Percentiles rank a stretch among this genome's conserved stretches.
Evolutionary conservation across 2,329 filamentous ascomycete genomes (phyloP).

Genomic region (Magnaporthiopsis rhizophila): DNA sequence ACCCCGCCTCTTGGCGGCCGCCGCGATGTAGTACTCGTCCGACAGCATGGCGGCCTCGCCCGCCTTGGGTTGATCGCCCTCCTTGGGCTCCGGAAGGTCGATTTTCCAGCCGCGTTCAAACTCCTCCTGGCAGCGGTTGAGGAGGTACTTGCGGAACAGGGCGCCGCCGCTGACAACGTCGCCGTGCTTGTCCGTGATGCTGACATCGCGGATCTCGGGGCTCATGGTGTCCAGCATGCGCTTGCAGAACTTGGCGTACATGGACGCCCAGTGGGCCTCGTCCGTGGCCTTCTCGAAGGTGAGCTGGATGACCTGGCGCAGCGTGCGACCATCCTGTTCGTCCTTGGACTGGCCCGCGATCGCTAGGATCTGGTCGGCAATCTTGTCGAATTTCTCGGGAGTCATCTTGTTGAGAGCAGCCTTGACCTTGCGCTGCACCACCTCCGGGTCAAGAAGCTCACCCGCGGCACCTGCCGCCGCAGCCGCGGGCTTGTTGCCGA

Average conservation of each 20-base stretch:
- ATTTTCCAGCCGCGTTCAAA: slow-evolving; percentile 97
- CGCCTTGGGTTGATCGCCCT: slow-evolving; percentile 60
- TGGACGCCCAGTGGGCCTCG: slow-evolving; percentile 95
- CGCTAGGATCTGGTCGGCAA: slow-evolving; percentile 82
- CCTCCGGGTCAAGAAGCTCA: slow-evolving; percentile 70
- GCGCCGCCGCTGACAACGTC: slow-evolving; percentile 86
- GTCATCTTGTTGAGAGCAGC: slow-evolving; percentile 99
- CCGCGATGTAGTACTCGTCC: slow-evolving; percentile 92
- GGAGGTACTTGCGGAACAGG: slow-evolving; percentile 95
- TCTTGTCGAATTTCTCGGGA: slow-evolving; percentile 95
- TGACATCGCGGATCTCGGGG: slow-evolving; percentile 89
- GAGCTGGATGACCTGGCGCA: slow-evolving; percentile 96
- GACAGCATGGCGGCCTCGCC: slow-evolving; percentile 77
- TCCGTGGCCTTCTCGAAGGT: slow-evolving; percentile 99
- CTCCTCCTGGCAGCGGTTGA: slow-evolving; percentile 97
- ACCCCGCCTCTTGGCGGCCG: slow-evolving; percentile 90
- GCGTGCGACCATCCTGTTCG: slow-evolving; percentile 84
- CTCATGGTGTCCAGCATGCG: slow-evolving; percentile 95
- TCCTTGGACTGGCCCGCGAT: slow-evolving; percentile 95
- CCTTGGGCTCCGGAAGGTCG: slow-evolving; percentile 68
- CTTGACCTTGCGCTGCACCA: slow-evolving; percentile 99
- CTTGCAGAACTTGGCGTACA: slow-evolving; percentile 99
- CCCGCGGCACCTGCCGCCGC: slow-evolving; percentile 29
- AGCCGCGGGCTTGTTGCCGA: slow-evolving; percentile 36
- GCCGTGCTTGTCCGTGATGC: slow-evolving; percentile 78